Base-by-base conservation (phyloP, 2,329 filamentous ascomycete species). In the Acrocalymma vagum region DNA sequence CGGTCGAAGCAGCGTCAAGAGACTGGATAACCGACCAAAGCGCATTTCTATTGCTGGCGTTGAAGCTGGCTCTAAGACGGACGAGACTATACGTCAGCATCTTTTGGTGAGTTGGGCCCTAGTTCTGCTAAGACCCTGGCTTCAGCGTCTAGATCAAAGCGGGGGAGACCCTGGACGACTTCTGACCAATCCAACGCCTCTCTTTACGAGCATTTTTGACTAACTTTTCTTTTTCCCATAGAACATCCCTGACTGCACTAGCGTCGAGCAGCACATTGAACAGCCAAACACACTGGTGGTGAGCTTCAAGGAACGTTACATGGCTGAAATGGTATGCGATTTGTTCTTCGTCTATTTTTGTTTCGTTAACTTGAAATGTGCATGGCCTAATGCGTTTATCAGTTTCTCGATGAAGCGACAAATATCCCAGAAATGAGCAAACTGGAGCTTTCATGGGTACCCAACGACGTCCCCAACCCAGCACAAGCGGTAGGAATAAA, bases 21-120 rank as follows among this genome's bases (percentile, higher is more conserved):
- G 86, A 13, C 76, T 94, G 15, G 89, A 94, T 60, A 91, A 92
- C 63, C 78, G 89, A 29, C 85, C 89, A 0, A 87, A 81, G 63
- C 84, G 79, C 47, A 74, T 94, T 8, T 78, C 80, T 5, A 71
- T 93, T 16, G 76, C 77, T 6, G 86, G 83, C 3, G 78, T 83
- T 9, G 83, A 84, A 67, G 84, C 86, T 60, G 83, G 84, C 3
- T 76, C 76, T 10, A 29, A 37, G 10, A 82, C 82, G 58, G 85
- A 91, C 51, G 88, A 91, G 67, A 77, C 78, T 18, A 72, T 93
- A 28, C 78, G 87, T 47, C 85, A 89, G 57, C 86, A 87, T 66
- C 78, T 93, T 15, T 75, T 90, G 24, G 67, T 69, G 50, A 48
- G 61, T 42, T 6, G n/a, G 21, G 10, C 15, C n/a, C 25, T n/a